A percentile compares a stretch with the other conserved stretches of the same genome.
Evolutionary conservation across 352 stramenopile genomes (phyloP).

Genomic region (Globisporangium splendens): DNA sequence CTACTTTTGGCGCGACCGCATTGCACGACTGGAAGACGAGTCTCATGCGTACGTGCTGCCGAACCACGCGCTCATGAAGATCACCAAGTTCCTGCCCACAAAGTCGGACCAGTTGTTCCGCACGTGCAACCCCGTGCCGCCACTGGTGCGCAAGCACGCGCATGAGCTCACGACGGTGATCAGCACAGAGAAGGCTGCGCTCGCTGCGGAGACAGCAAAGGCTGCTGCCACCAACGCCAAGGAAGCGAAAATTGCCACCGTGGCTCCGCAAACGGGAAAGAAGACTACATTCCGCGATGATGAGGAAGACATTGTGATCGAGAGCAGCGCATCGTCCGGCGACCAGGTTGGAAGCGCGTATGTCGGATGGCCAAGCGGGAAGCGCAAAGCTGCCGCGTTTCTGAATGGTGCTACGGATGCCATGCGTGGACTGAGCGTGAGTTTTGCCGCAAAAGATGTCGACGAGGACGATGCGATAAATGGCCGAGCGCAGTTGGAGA

Average conservation of each 20-base stretch:
- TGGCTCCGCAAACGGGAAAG: background rate
- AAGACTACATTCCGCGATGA: slow-evolving; percentile 11
- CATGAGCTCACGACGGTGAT: slow-evolving; percentile 74
- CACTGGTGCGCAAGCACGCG: slow-evolving; percentile 74
- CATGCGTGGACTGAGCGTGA: slow-evolving; percentile 7
- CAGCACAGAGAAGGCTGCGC: slow-evolving; percentile 40
- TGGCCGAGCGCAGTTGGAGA: slow-evolving; percentile 31
- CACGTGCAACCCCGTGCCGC: slow-evolving; percentile 66
- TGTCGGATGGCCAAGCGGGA: slow-evolving; percentile 49
- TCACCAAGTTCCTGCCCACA: slow-evolving; percentile 63
- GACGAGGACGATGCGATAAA: background rate
- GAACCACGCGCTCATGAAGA: slow-evolving; percentile 84
- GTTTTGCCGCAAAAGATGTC: slow-evolving; percentile 4
- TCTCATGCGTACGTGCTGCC: slow-evolving; percentile 76
- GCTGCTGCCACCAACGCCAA: background rate
- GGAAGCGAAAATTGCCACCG: background rate
- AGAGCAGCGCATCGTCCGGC: background rate
- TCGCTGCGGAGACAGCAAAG: slow-evolving; percentile 31
- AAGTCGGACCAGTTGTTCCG: slow-evolving; percentile 76
- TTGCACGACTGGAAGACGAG: slow-evolving; percentile 72
- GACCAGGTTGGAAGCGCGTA: slow-evolving; percentile 44
- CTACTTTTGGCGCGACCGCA: slow-evolving; percentile 73
- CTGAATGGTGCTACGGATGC: background rate
- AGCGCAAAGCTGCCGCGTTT: slow-evolving; percentile 40
- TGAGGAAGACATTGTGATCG: slow-evolving; percentile 20